Conservation (phyloP, 1,284 basidiomycete genomes). For the Xanthoconium separans region DNA sequence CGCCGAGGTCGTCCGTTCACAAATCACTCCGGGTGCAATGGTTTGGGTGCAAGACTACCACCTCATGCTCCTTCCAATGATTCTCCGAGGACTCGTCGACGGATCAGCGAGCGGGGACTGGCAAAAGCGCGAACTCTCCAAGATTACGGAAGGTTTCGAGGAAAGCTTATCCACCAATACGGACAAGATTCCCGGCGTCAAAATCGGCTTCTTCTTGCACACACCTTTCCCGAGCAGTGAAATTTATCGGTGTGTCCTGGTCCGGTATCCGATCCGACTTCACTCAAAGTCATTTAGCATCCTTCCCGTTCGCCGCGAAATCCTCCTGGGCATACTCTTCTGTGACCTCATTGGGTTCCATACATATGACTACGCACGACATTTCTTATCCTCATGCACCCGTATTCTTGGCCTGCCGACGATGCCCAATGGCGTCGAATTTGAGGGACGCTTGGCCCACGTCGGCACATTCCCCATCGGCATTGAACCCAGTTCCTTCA, state of each 20-base stretch:
- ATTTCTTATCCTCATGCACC: conserved; percentile 98
- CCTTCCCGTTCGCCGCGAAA: conserved; percentile 94
- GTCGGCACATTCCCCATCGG: conserved; percentile 99
- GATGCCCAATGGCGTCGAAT: conserved; percentile 97
- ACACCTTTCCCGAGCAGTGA: conserved; percentile 98
- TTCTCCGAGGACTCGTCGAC: conserved; percentile 86
- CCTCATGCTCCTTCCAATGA: conserved; percentile 96
- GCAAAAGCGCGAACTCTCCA: conserved; percentile 66
- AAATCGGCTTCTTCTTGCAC: conserved; percentile 98
- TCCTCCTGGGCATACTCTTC: conserved; percentile 91
- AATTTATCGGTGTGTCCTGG: conserved; percentile 83
- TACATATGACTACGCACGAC: conserved; percentile 99
- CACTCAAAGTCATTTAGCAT: conserved; percentile 54
- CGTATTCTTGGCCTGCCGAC: conserved; percentile 95
- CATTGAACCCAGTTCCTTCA: conserved; percentile 93
- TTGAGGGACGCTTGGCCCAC: conserved; percentile 92
- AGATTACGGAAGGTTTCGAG: conserved; percentile 76
- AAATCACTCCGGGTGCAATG: conserved; percentile 84
- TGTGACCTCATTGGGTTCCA: conserved; percentile 99
- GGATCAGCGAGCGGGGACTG: conserved; percentile 64
- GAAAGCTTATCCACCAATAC: conserved; percentile 45
- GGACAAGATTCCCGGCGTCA: conserved; percentile 59
- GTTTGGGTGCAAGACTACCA: conserved; percentile 99
- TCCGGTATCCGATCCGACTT: conserved; percentile 11
- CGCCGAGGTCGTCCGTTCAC: conserved; percentile 81